phyloP scores from a whole-genome alignment of 2,329 filamentous ascomycete species.

The Dothiorella sarmentorum region DNA sequence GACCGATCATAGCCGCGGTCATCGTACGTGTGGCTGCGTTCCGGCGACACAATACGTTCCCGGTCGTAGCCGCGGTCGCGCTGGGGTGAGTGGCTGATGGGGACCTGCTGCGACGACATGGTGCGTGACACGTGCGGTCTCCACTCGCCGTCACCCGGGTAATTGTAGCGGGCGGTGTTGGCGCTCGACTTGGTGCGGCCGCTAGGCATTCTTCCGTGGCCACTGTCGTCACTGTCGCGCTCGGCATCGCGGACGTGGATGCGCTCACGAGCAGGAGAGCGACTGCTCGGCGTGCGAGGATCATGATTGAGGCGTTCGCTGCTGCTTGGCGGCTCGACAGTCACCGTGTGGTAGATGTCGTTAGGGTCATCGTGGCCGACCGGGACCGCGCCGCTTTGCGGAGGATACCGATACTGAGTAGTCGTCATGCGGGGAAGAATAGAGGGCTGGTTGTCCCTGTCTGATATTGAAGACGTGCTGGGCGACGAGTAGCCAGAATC shows the following conservation, averaged over 20 bases:
- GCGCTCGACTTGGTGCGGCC: background rate
- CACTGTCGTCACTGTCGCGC: background rate
- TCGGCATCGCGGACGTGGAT: background rate
- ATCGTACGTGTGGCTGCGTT: background rate
- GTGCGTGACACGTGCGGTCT: background rate
- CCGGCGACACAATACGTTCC: background rate
- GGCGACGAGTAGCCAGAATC: conserved; percentile 25
- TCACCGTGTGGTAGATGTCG: conserved; percentile 30
- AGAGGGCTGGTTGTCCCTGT: conserved; percentile 23
- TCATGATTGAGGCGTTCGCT: background rate
- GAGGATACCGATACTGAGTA: conserved; percentile 31
- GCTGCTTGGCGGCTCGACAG: conserved; percentile 28
- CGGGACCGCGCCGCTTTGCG: conserved; percentile 22
- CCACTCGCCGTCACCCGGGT: background rate
- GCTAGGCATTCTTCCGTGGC: conserved; percentile 2
- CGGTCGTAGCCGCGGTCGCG: background rate
- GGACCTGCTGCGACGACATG: background rate
- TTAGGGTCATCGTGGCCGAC: background rate
- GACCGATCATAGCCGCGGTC: conserved; percentile 20
- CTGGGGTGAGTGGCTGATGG: background rate
- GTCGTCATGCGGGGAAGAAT: conserved; percentile 22
- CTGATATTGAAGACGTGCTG: conserved; percentile 27
- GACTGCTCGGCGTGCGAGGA: background rate
- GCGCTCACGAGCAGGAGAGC: background rate
- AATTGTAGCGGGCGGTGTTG: background rate